Percentiles rank a stretch among this genome's conserved stretches.
Evolutionary conservation across 164 flowering plant species (phyloP).

Genomic region (Euptelea pleiosperma): DNA sequence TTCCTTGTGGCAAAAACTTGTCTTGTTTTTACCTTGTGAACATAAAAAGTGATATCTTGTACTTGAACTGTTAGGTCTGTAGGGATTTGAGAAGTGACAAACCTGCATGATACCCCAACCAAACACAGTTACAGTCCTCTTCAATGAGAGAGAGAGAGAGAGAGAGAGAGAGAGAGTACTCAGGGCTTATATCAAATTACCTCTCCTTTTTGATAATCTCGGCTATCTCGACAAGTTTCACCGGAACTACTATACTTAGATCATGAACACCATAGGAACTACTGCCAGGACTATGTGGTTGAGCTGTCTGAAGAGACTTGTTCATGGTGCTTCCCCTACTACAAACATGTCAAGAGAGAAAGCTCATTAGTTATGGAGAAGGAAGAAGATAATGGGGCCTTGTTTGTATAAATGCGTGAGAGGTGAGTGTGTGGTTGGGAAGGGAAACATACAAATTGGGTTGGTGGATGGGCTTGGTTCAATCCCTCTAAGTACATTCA

Average conservation of each 20-base stretch:
- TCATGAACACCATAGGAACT: conserved; percentile 23
- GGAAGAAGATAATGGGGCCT: conserved; percentile 17
- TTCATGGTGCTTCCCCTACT: conserved; percentile 17
- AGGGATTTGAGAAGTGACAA: conserved; percentile 54
- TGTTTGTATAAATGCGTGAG: conserved; percentile 37
- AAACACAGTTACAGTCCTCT: too few relatives aligned
- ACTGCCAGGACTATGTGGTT: conserved; percentile 13
- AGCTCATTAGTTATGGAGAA: conserved; percentile 1
- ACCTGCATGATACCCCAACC: conserved; percentile 59
- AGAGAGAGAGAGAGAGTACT: too few relatives aligned
- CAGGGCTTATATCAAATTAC: conserved; percentile 40
- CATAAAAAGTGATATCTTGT: conserved; percentile 49
- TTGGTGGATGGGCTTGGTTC: conserved; percentile 26
- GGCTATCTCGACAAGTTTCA: conserved; percentile 17
- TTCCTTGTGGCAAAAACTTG: too few relatives aligned
- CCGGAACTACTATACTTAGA: conserved; percentile 36
- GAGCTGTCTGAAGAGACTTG: conserved; percentile 19
- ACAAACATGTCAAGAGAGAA: neutral
- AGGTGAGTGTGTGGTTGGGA: conserved; percentile 57
- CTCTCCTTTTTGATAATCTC: conserved; percentile 54
- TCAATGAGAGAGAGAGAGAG: too few relatives aligned
- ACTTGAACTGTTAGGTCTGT: conserved; percentile 65
- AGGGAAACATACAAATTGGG: conserved; percentile 8
- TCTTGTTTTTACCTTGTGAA: conserved; percentile 91
- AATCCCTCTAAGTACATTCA: conserved; percentile 10